Percentiles rank a stretch among this genome's conserved stretches.
Conservation (phyloP, 495 filamentous ascomycete species). For the Hypoxylon lienhwacheense region DNA sequence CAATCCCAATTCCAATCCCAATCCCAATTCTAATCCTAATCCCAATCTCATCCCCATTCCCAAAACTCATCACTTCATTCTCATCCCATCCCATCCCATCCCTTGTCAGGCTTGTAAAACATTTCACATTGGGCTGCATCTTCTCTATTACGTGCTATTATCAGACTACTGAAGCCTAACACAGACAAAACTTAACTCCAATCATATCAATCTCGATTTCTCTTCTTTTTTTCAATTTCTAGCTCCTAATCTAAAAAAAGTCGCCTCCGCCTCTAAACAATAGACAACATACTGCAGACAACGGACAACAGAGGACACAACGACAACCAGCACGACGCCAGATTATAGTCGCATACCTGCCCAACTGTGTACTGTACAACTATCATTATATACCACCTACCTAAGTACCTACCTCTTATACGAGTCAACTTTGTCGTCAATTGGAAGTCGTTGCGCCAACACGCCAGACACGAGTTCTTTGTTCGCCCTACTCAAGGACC, state of each 20-base stretch:
- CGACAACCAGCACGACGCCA: neutral
- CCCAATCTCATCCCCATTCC: constrained; percentile 1
- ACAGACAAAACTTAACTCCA: neutral
- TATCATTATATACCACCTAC: neutral
- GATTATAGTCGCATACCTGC: constrained; percentile 28
- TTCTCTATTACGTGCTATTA: neutral
- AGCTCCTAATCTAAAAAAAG: no score
- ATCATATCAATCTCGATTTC: neutral
- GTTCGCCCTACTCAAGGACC: no score
- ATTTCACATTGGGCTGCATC: constrained; percentile 25
- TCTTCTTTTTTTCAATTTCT: no score
- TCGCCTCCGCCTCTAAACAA: no score
- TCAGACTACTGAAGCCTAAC: constrained; percentile 9
- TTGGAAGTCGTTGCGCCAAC: constrained; percentile 15
- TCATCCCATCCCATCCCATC: constrained; percentile 3
- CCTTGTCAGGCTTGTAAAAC: constrained; percentile 8
- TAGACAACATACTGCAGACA: no score
- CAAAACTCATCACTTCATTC: constrained; percentile 14
- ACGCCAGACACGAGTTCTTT: constrained; percentile 11
- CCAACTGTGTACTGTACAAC: no score
- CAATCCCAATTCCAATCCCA: no score
- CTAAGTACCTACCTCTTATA: constrained; percentile 1
- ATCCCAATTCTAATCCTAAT: no score
- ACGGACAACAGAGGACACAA: no score
- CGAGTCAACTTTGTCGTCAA: constrained; percentile 11